A percentile compares a stretch with the other conserved stretches of the same genome.
Conservation (phyloP, 441 rosid genomes). For the Erodium moschatum region DNA sequence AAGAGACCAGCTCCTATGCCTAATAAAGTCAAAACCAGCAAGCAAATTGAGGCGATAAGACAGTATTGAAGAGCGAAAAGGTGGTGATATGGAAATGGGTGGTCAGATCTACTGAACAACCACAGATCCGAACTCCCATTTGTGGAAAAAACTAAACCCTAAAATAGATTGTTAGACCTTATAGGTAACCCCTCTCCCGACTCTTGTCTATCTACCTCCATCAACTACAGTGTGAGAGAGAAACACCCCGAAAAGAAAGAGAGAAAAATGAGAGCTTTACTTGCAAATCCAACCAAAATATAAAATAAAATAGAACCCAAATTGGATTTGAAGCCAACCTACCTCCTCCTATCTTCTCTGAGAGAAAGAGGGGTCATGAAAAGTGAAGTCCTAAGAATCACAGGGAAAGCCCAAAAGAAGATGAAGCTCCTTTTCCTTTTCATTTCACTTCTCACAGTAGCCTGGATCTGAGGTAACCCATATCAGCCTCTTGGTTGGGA, state of each 20-base stretch:
- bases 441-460: conserved; percentile 27
- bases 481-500: no score
- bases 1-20: conserved; percentile 36
- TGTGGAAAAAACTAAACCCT: conserved; percentile 16
- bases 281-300: conserved; percentile 8
- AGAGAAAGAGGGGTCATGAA: conserved; percentile 30
- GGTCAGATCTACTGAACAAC: conserved; percentile 40
- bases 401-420: conserved; percentile 41
- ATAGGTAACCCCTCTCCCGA: conserved; percentile 31
- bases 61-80: conserved; percentile 25
- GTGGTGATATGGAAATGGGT: conserved; percentile 28
- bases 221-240: conserved; percentile 26
- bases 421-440: conserved; percentile 28
- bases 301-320: conserved; percentile 13
- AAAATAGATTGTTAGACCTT: conserved; percentile 17
- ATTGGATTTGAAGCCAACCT: conserved; percentile 25
- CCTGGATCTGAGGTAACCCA: conserved; percentile 65
- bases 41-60: conserved; percentile 25
- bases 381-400: conserved; percentile 39
- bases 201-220: conserved; percentile 35
- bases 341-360: conserved; percentile 23
- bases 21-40: conserved; percentile 19
- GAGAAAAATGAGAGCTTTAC: conserved; percentile 4
- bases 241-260: conserved; percentile 18
- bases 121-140: conserved; percentile 35